Base-by-base conservation (phyloP, 192 early-diverging fungal species). In the Coemansia sp. region DNA sequence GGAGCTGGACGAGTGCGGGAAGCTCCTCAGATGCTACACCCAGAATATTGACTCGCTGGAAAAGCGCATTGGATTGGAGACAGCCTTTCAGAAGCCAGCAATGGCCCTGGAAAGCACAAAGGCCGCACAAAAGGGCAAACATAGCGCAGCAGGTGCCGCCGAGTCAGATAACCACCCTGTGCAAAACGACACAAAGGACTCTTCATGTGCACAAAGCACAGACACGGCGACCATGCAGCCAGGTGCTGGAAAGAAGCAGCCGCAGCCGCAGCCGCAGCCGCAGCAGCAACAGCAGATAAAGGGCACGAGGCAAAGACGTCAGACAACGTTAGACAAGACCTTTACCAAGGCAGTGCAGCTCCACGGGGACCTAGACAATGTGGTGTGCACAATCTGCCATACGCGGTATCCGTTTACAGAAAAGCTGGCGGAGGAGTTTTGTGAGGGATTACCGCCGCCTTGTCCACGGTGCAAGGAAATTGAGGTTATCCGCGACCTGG, bases 21-120 rank as follows among this genome's bases (percentile, higher is more conserved):
- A 90, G 66, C 80, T 98, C 8, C 52, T 93, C 19, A 72, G 96
- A 5, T 93, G 90, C 65, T 98, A 98, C 46, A 97, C 96, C 11
- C 95, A 95, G 72, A 98, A 98, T 67, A 97, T 97, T 51, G 96
- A 98, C 55, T 85, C 88, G 55, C 74, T 98, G 10, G 94, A 98
- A 60, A 80, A 82, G 39, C 78, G 81, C 13, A 73, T 89, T 3
- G 83, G 85, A 13, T 50, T 91, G 52, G 77, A 82, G 27, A 83
- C 81, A 0, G 59, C 54, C 30, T 59, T 74, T 20, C 49, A 55
- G 25, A 53, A 37, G 13, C 49, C 37, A 2, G 52, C 30, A 4
- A 23, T 9, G 2, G 17, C 3, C 20, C 1, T 4, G 11, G 7
- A 18, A 38, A 4, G 15, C 13, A 9, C n/a, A 14, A 38, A 17